Evolutionary conservation across 495 filamentous ascomycete species (phyloP).

Genomic region (Hyaloscypha bicolor): DNA sequence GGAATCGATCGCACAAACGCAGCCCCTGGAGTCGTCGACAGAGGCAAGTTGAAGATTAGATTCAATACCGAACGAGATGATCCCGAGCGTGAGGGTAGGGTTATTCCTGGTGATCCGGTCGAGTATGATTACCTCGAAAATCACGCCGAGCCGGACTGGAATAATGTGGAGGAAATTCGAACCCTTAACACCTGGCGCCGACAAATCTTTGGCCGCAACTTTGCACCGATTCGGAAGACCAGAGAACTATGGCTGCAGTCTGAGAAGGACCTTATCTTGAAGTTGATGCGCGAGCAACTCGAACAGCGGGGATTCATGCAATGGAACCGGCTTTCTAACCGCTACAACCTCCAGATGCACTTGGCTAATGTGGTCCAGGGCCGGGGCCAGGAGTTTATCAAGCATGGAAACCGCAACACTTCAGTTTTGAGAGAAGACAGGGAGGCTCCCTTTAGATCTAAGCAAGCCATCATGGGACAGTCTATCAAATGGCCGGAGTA

Average conservation of each 20-base stretch:
- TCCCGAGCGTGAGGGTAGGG: too few relatives aligned
- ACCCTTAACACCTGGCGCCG: neutral
- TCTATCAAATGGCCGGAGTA: neutral
- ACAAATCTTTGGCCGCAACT: neutral
- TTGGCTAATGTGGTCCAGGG: neutral
- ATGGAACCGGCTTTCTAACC: too few relatives aligned
- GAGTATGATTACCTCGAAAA: neutral
- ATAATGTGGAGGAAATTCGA: neutral
- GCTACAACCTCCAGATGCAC: neutral
- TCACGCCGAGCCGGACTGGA: neutral
- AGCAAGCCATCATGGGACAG: neutral
- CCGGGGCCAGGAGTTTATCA: neutral
- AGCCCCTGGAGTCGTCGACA: too few relatives aligned
- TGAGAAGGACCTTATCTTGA: neutral
- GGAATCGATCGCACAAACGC: too few relatives aligned
- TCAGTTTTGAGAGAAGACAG: neutral
- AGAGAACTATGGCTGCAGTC: neutral
- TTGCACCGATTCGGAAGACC: neutral
- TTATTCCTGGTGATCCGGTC: neutral
- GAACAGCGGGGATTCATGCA: too few relatives aligned
- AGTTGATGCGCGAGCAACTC: neutral
- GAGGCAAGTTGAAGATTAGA: too few relatives aligned
- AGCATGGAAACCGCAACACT: neutral
- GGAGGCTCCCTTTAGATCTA: neutral
- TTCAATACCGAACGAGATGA: too few relatives aligned